Base-by-base conservation (phyloP, 192 early-diverging fungal species). In the Phycomyces blakesleeanus region DNA sequence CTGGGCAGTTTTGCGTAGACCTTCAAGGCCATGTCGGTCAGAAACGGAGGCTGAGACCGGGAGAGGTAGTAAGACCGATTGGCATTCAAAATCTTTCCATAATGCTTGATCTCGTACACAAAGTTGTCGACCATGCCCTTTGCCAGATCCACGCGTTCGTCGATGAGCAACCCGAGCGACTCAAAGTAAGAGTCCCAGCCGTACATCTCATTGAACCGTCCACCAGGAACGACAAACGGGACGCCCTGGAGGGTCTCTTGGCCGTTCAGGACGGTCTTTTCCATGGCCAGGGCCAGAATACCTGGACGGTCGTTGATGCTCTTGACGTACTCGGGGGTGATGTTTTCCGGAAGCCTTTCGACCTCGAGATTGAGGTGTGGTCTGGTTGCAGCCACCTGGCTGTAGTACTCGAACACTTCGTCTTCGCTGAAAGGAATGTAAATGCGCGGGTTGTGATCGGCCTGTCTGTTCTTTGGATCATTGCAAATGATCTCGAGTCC, bases 171-270 rank as follows among this genome's bases (percentile, higher is more conserved):
- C 12, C 94, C 96, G 1, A 97, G 76, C 0, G 89, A 79, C 69
- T 95, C 94, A 80, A 96, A 96, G 73, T 95, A 95, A 59, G 85
- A 88, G 71, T 98, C 96, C 96, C 96, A 98, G 0, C 94, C 95
- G 73, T 99, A 99, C 88, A 95, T 96, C 75, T 99, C 97, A 74
- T 98, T 99, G 80, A 98, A 99, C 1, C 97, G 85, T 14, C 97
- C 97, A 15, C 97, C 97, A 0, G 95, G 97, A 0, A 99, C 95
- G 1, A 96, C 89, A 68, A 98, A 98, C 0, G 93, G 92, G 29
- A 93, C 86, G 27, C 89, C 89, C 37, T 79, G 73, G 54, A 86
- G 73, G 3, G 75, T 81, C 11, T 76, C 68, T 9, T 77, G 63
- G 1, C 83, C 83, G 22, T 76, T 66, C 22, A 22, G 21, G 44